phyloP scores from a whole-genome alignment of 106 monocot species.

The Hemerocallis citrina region DNA sequence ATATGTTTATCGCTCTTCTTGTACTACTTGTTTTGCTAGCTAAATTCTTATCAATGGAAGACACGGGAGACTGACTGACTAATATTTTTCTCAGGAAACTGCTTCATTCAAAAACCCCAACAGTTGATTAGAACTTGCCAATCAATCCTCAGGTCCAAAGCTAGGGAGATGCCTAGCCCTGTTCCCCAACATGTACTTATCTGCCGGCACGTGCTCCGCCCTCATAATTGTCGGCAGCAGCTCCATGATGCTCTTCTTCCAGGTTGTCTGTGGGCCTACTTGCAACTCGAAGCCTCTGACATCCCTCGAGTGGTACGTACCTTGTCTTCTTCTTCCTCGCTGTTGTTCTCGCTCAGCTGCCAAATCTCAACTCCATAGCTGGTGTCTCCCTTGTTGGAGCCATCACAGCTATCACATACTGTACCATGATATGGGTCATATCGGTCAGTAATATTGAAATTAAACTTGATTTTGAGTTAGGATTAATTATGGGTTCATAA shows the following conservation, averaged over 20 bases:
- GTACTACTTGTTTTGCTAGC: no score
- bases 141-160: slow-evolving; percentile 59
- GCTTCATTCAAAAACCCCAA: no score
- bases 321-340: slow-evolving; percentile 77
- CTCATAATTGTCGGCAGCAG: slow-evolving; percentile 75
- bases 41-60: no score
- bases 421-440: slow-evolving; percentile 73
- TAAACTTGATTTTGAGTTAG: no score
- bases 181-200: slow-evolving; percentile 85
- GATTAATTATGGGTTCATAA: no score
- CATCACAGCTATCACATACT: slow-evolving; percentile 62
- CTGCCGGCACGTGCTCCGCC: slow-evolving; percentile 76
- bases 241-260: slow-evolving; percentile 75
- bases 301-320: slow-evolving; percentile 82
- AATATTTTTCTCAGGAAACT: no score
- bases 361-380: slow-evolving; percentile 94
- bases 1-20: no score
- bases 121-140: no score
- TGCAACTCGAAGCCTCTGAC: slow-evolving; percentile 48
- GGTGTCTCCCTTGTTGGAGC: slow-evolving; percentile 75
- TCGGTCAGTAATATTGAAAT: no score
- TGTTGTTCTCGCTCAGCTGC: slow-evolving; percentile 63
- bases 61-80: no score
- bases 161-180: slow-evolving; percentile 42
- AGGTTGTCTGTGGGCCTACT: slow-evolving; percentile 43